Evolutionary conservation across 2,329 filamentous ascomycete species (phyloP), one percentile per base, ranked within the genome.

Genomic region (Penicillium decumbens): DNA sequence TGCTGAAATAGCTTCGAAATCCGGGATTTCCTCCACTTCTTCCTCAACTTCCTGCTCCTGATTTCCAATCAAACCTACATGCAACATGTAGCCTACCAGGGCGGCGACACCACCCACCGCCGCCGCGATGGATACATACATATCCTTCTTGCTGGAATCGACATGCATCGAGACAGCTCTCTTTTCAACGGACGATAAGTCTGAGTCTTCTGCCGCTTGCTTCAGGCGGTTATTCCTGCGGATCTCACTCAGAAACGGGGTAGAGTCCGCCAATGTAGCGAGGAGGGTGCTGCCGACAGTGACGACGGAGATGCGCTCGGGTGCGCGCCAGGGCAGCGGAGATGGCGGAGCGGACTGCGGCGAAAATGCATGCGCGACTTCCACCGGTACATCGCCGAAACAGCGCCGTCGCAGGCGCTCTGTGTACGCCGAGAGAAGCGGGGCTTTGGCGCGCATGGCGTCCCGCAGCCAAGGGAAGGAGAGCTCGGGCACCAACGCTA

Each of bases 401-500:
- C 71, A 69, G 28, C 59, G 54, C 5, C 54, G 49, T 25, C 66
- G 61, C 56, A 76, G 59, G 25, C 68, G 68, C 41, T 74, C 65
- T 3, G 73, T 72, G 65, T 77, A 81, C 6, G 54, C 58, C 25
- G 71, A 69, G 25, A 81, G 54, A 6, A 59, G 63, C 2, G 73
- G 66, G 39, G 75, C 77, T 50, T 81, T 79, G 20, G 66, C 68
- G 47, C 72, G 66, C 62, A 88, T 75, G 0, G 77, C 76, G 43
- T 81, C 77, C 50, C 74, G 72, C 4, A 87, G 69, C 83, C 83
- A 88, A 15, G 78, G 68, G 47, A 83, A 79, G 13, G 83, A 81
- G 20, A 87, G 65, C 7, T 78, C 69, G 0, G 84, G 79, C 23
- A 79, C 75, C 1, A 86, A 74, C 75, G 93, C 87, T 43, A 96